Conservation (phyloP, 805 yeast species). For the Candida broadrunensis region DNA sequence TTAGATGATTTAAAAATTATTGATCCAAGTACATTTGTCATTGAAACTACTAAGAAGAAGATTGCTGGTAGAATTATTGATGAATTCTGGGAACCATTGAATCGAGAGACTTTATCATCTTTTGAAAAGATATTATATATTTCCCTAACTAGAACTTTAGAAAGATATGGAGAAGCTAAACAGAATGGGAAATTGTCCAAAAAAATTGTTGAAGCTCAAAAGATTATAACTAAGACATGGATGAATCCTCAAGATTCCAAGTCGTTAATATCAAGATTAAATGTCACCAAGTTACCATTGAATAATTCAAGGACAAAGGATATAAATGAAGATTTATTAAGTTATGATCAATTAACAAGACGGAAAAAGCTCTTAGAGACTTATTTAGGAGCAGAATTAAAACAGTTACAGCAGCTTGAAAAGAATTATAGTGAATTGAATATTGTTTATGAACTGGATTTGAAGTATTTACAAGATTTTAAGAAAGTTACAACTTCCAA, state of each 20-base stretch:
- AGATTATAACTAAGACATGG: constrained; percentile 23
- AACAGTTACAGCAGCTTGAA: constrained; percentile 33
- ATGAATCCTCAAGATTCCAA: constrained; percentile 10
- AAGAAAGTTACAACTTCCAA: constrained; percentile 16
- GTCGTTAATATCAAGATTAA: constrained; percentile 24
- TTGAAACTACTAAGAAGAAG: constrained; percentile 8
- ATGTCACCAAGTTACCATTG: constrained; percentile 24
- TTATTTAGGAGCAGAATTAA: constrained; percentile 37
- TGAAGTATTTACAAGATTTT: constrained; percentile 28
- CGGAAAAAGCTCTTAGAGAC: constrained; percentile 30
- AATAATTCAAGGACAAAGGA: constrained; percentile 14
- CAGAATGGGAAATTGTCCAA: constrained; percentile 5
- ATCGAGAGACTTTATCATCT: constrained; percentile 10
- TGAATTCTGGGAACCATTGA: constrained; percentile 28
- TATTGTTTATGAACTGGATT: constrained; percentile 27
- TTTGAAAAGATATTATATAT: constrained; percentile 23
- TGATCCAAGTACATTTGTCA: constrained; percentile 1
- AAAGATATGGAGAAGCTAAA: constrained; percentile 12
- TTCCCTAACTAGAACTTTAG: constrained; percentile 22
- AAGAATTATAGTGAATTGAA: constrained; percentile 20
- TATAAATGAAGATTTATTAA: constrained; percentile 13
- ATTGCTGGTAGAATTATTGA: constrained; percentile 25
- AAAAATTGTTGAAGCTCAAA: constrained; percentile 20
- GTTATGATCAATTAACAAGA: constrained; percentile 21
- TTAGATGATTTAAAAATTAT: constrained; percentile 2